Conservation (phyloP, 2,329 filamentous ascomycete genomes). For the Aspergillus fumigatiaffinis region DNA sequence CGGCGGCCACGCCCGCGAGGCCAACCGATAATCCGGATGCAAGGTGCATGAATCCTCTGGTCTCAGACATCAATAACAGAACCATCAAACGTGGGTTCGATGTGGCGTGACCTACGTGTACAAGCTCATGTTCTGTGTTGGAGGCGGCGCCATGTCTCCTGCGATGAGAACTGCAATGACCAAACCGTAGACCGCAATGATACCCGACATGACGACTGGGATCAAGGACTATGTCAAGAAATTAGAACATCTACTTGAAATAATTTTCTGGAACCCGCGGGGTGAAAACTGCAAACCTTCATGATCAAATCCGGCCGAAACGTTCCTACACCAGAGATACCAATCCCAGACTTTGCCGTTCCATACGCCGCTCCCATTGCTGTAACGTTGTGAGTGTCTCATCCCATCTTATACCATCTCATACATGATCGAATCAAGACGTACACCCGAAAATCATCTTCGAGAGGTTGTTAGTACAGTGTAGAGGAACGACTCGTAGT, state of each 20-base stretch:
- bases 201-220: constrained; percentile 86
- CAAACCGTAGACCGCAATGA: constrained; percentile 95
- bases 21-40: constrained; percentile 87
- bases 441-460: constrained; percentile 53
- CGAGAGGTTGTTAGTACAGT: constrained; percentile 22
- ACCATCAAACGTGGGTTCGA: constrained; percentile 1
- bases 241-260: constrained; percentile 7
- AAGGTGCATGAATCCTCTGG: constrained; percentile 86
- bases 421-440: constrained; percentile 20
- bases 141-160: constrained; percentile 75
- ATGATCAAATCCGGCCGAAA: constrained; percentile 65
- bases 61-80: constrained; percentile 15
- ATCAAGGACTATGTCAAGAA: constrained; percentile 44
- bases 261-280: background rate
- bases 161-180: constrained; percentile 96
- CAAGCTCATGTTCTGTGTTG: constrained; percentile 67
- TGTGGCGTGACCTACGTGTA: constrained; percentile 61
- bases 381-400: constrained; percentile 33
- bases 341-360: constrained; percentile 65
- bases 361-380: constrained; percentile 64
- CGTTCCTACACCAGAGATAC: constrained; percentile 63
- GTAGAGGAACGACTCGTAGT: constrained; percentile 1
- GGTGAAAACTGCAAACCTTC: constrained; percentile 49
- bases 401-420: constrained; percentile 4
- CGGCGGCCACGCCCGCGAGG: constrained; percentile 85